phyloP scores from a whole-genome alignment of 768 basidiomycete species.

The Boletus rufocinnamomeus region DNA sequence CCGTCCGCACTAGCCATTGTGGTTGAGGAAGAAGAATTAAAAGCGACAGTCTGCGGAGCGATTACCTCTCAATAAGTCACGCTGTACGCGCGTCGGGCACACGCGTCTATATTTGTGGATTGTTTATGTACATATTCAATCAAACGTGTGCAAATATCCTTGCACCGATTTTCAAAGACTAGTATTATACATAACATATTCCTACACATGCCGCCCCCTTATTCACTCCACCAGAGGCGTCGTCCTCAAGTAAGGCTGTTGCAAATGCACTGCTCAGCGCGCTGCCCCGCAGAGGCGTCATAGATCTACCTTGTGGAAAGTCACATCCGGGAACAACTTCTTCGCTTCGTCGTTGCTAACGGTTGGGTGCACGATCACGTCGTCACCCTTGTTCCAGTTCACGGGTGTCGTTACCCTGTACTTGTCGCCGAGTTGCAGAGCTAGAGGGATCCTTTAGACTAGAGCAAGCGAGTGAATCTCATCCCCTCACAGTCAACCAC shows the following conservation, averaged over 20 bases:
- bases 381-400: conserved; percentile 93
- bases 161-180: background rate
- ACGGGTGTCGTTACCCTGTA: conserved; percentile 86
- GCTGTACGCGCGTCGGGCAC: conserved; percentile 31
- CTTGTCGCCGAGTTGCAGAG: conserved; percentile 90
- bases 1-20: conserved; percentile 81
- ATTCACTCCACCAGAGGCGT: conserved; percentile 50
- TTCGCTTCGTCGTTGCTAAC: conserved; percentile 89
- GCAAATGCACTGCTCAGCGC: conserved; percentile 4
- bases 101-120: conserved; percentile 32
- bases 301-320: conserved; percentile 68
- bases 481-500: conserved; percentile 72
- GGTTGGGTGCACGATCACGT: conserved; percentile 88
- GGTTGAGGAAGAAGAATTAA: conserved; percentile 21
- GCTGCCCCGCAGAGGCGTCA: background rate
- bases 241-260: conserved; percentile 85
- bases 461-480: conserved; percentile 36
- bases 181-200: background rate
- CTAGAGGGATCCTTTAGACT: conserved; percentile 32
- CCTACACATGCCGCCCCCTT: background rate
- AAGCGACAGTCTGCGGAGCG: conserved; percentile 23
- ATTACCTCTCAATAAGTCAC: conserved; percentile 8
- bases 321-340: conserved; percentile 84
- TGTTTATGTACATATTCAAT: conserved; percentile 27
- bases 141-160: conserved; percentile 24